Evolutionary conservation across 345 rosid genomes (phyloP), one percentile per base, ranked within the genome.

Genomic region (Eucalyptus dawsonii): DNA sequence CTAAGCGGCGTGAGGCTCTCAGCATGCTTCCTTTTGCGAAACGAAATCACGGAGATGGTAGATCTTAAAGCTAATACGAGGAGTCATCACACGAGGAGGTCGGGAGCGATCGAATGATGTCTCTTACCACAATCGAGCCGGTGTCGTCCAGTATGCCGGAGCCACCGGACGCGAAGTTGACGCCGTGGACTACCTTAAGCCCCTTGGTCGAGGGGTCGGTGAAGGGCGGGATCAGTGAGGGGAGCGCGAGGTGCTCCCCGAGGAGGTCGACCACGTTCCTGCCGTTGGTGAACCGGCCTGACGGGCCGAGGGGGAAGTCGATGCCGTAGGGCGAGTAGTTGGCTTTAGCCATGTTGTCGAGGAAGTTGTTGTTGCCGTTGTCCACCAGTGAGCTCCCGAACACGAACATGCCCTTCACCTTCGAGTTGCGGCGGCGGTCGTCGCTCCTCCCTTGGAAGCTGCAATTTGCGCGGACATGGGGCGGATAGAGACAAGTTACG

Each of bases 381-480:
- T 95, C 97, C 49, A 95, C 93, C 76, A 95, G 88, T 51, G 96
- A 94, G 94, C 96, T 94, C 40, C 97, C 97, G 88, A 95, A 95
- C 80, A 94, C 95, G 87, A 95, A 95, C 96, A 95, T 92, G 67
- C 97, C 97, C 69, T 86, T 87, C 47, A 91, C 88, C 60, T 47
- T 56, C 45, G 80, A 8, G 54, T 29, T 15, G 14, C 54, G 29
- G 19, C 15, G 1, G 69, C 7, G 19, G 54, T 22, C 24, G 22
- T 86, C 85, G 45, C 8, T 34, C 44, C 29, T 22, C 17, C 29
- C 72, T 53, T 16, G 3, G 45, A 58, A 56, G 14, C 13, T n/a
- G 81, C 87, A 85, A 34, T 76, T 51, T 11, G 76, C n/a, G 37
- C 50, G 58, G 17, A 47, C 72, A n/a, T 83, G 86, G 83, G 83